phyloP scores from a whole-genome alignment of 2,329 filamentous ascomycete species.

The Zymoseptoria pseudotritici region DNA sequence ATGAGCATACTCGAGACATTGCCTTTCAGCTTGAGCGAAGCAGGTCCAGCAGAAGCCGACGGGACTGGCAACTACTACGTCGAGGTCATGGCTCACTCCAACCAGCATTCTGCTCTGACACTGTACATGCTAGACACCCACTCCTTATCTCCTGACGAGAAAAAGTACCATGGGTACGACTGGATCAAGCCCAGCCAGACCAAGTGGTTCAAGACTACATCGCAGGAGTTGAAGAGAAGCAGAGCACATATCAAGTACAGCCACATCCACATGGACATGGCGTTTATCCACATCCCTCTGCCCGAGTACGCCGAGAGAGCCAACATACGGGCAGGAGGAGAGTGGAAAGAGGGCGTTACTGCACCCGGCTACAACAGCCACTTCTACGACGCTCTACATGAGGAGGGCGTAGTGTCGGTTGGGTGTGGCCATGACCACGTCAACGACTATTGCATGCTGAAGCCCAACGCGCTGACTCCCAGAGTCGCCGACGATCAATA shows the following conservation, averaged over 20 bases:
- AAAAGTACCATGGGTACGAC: constrained; percentile 85
- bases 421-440: constrained; percentile 94
- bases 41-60: constrained; percentile 75
- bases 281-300: constrained; percentile 94
- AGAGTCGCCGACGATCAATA: constrained; percentile 1
- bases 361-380: constrained; percentile 83
- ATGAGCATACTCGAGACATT: constrained; percentile 83
- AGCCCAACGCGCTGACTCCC: constrained; percentile 19
- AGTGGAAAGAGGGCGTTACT: constrained; percentile 75
- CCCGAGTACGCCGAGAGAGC: constrained; percentile 69
- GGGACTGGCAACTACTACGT: constrained; percentile 93
- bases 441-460: constrained; percentile 88
- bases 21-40: constrained; percentile 79
- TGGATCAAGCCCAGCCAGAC: constrained; percentile 95
- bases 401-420: constrained; percentile 77
- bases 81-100: constrained; percentile 77
- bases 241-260: constrained; percentile 63
- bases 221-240: constrained; percentile 60
- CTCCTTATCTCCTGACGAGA: constrained; percentile 82
- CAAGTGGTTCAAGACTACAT: constrained; percentile 82
- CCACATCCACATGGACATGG: constrained; percentile 87
- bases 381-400: constrained; percentile 83
- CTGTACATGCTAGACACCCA: constrained; percentile 95
- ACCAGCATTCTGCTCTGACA: constrained; percentile 81
- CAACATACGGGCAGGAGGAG: constrained; percentile 53